Base-by-base conservation (phyloP, 73 alveolate species). In the Symbiodinium pilosum region DNA sequence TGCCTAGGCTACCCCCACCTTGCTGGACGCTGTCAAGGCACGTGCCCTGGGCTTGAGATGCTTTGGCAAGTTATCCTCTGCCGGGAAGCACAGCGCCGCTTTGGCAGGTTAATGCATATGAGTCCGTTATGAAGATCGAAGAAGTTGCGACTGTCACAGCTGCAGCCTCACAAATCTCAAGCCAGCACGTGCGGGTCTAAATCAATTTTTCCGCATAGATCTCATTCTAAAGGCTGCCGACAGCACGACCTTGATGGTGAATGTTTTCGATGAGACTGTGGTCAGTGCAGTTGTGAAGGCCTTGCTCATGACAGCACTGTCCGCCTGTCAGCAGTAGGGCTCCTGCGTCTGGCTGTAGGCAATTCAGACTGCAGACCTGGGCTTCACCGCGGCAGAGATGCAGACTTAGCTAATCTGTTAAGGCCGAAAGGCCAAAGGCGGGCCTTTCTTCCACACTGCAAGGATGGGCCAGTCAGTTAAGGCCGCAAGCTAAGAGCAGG, bases 251-350 rank as follows among this genome's bases (percentile, higher is more conserved):
- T 43, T 87, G 94, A 87, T 56, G 85, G 68, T 87, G 64, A 87
- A 56, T 38, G 94, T 87, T 85, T 87, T 54, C 84, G 94, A 87
- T 32, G 94, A 87, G 86, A 87, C 94, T 1, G 94, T 87, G 68
- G 94, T 56, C 26, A 44, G 43, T 20, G 85, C 85, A 3, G 85
- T 56, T 34, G 8, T 43, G 36, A 87, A 87, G 94, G 94, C 84
- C 11, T 26, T 14, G 47, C 30, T 40, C n/a, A n/a, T n/a, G n/a
- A n/a, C n/a, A n/a, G n/a, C n/a, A n/a, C n/a, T n/a, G n/a, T n/a
- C n/a, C n/a, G n/a, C n/a, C n/a, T n/a, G n/a, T n/a, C n/a, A n/a
- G n/a, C n/a, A n/a, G n/a, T n/a, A n/a, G n/a, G n/a, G n/a, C n/a
- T n/a, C n/a, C n/a, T n/a, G n/a, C n/a, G n/a, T n/a, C n/a, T n/a